Conservation (phyloP, 139 green algal species). For the Micractinium conductrix region DNA sequence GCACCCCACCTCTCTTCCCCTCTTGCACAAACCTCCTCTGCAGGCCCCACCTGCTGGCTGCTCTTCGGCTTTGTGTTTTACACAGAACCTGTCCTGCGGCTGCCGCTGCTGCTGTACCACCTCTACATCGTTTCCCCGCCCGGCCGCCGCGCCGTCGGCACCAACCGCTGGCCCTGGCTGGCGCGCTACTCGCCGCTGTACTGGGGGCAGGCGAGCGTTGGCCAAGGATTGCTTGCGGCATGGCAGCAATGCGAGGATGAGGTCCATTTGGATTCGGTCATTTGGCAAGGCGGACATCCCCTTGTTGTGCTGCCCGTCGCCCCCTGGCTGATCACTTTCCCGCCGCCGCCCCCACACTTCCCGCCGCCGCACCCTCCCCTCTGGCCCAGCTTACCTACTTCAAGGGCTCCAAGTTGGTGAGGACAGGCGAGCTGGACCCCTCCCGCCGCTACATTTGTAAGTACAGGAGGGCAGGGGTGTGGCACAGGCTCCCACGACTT, state of each 20-base stretch:
- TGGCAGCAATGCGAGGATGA: too few species aligned
- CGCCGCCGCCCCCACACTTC: too few species aligned
- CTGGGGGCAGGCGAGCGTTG: background rate
- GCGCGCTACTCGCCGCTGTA: conserved; percentile 2
- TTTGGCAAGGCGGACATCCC: too few species aligned
- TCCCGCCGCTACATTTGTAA: background rate
- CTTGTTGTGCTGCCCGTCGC: too few species aligned
- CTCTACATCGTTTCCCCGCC: conserved; percentile 9
- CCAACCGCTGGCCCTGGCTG: conserved; percentile 23
- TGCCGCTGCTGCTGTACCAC: conserved; percentile 21
- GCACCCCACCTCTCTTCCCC: too few species aligned
- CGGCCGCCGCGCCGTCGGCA: conserved; percentile 8
- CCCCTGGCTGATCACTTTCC: too few species aligned
- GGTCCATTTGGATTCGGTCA: too few species aligned
- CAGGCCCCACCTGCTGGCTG: conserved; percentile 36
- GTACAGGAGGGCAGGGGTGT: background rate
- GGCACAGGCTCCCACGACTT: background rate
- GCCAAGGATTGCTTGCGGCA: too few species aligned
- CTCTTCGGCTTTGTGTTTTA: conserved; percentile 25
- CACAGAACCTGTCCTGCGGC: conserved; percentile 11
- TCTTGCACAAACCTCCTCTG: too few species aligned
- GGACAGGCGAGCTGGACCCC: conserved; percentile 18
- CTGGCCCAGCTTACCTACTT: too few species aligned
- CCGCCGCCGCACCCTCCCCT: too few species aligned
- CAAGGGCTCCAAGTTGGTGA: conserved; percentile 7